phyloP scores from a whole-genome alignment of 164 flowering plant species.

The Kalanchoe fedtschenkoi region DNA sequence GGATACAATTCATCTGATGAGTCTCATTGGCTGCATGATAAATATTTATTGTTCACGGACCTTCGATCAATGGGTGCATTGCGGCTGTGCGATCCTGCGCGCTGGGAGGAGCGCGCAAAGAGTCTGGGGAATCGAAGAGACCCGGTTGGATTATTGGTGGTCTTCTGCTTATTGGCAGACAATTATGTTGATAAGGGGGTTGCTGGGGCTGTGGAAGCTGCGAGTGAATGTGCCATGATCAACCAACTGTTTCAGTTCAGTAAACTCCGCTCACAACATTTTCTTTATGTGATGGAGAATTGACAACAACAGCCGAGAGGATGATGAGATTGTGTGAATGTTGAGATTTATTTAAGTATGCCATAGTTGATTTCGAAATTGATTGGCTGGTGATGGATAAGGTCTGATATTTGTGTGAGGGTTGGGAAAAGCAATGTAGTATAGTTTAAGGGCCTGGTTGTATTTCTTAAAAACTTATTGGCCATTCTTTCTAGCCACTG shows the following conservation, averaged over 20 bases:
- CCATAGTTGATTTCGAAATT: too few relatives aligned
- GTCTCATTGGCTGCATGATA: too few relatives aligned
- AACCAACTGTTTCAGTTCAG: too few relatives aligned
- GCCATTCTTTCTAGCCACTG: too few relatives aligned
- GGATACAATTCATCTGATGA: not conserved
- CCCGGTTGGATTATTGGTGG: too few relatives aligned
- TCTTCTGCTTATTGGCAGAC: constrained; percentile 4
- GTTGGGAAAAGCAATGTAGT: too few relatives aligned
- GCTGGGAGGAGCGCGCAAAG: not conserved
- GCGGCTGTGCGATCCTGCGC: not conserved
- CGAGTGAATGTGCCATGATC: constrained; percentile 20
- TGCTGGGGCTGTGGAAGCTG: constrained; percentile 3
- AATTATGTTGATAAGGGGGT: constrained; percentile 6
- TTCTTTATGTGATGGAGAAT: not conserved
- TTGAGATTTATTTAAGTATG: not conserved
- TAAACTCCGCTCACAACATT: too few relatives aligned
- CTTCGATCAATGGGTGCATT: constrained; percentile 12
- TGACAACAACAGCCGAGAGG: too few relatives aligned
- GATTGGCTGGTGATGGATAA: constrained; percentile 26
- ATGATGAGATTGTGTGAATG: constrained; percentile 10
- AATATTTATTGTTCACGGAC: constrained; percentile 1
- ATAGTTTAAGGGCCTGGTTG: too few relatives aligned
- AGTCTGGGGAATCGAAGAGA: too few relatives aligned
- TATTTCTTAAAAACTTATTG: too few relatives aligned
- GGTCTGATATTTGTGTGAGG: constrained; percentile 12